phyloP scores from a whole-genome alignment of 2,329 filamentous ascomycete species.

The Akanthomyces uredinophilus region DNA sequence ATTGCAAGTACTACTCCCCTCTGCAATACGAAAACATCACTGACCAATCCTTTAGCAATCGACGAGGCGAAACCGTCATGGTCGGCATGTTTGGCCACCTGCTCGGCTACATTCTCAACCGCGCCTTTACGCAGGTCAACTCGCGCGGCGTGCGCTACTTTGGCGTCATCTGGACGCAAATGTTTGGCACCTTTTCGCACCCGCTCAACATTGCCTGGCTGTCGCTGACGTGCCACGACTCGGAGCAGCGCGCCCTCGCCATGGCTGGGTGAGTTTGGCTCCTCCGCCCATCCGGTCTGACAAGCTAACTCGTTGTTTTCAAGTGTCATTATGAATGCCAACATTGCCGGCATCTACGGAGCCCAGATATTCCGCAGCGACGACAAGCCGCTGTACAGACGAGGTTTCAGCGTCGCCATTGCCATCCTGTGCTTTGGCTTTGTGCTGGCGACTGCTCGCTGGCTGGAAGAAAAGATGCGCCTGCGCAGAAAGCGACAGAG shows the following conservation, averaged over 20 bases:
- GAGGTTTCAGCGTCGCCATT: conserved; percentile 43
- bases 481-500: conserved; percentile 3
- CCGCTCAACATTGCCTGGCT: conserved; percentile 58
- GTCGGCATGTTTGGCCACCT: conserved; percentile 42
- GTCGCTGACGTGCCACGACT: conserved; percentile 50
- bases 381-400: conserved; percentile 45
- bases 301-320: neutral
- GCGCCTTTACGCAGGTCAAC: conserved; percentile 42
- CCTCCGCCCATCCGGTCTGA: neutral
- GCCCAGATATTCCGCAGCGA: conserved; percentile 54
- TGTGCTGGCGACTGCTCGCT: conserved; percentile 35
- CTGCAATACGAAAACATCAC: neutral
- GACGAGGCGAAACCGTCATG: conserved; percentile 48
- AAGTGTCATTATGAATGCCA: conserved; percentile 56
- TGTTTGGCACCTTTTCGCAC: conserved; percentile 49
- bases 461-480: conserved; percentile 34
- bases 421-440: conserved; percentile 40
- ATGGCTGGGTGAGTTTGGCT: conserved; percentile 47
- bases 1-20: conserved; percentile 33
- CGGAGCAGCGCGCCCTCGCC: conserved; percentile 52
- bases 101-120: conserved; percentile 50
- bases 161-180: conserved; percentile 51
- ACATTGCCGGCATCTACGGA: conserved; percentile 56
- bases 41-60: conserved; percentile 30
- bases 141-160: conserved; percentile 43